phyloP scores from a whole-genome alignment of 2,329 filamentous ascomycete genomes.

The Xylaria digitata region DNA sequence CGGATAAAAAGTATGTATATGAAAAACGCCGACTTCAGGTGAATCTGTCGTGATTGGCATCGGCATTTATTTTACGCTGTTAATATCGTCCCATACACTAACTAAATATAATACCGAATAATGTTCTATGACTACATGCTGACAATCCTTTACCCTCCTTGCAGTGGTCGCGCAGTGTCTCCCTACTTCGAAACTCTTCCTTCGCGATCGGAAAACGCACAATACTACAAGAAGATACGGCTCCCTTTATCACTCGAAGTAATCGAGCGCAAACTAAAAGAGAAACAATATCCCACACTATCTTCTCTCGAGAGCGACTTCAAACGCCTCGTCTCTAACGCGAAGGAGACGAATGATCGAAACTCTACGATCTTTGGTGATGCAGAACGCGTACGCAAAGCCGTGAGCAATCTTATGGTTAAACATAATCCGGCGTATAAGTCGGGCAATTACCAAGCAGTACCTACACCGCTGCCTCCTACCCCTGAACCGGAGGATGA shows the following conservation, averaged over 20 bases:
- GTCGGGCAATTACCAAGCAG: constrained; percentile 72
- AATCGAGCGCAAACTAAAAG: constrained; percentile 79
- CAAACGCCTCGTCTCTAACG: constrained; percentile 88
- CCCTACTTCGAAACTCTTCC: constrained; percentile 80
- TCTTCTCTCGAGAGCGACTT: constrained; percentile 84
- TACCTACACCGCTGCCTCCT: constrained; percentile 76
- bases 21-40: constrained; percentile 10
- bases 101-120: not conserved
- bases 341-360: constrained; percentile 84
- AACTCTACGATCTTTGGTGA: constrained; percentile 80
- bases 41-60: not conserved
- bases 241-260: constrained; percentile 83
- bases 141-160: constrained; percentile 39
- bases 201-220: constrained; percentile 70
- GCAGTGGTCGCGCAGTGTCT: constrained; percentile 77
- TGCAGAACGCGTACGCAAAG: constrained; percentile 87
- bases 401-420: constrained; percentile 88
- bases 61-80: not conserved
- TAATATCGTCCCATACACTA: not conserved
- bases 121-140: constrained; percentile 27
- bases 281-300: constrained; percentile 75
- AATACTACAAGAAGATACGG: constrained; percentile 81
- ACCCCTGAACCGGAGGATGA: constrained; percentile 56
- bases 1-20: constrained; percentile 79
- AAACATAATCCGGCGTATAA: constrained; percentile 87